Evolutionary conservation across 1,139 yeast genomes (phyloP).

Genomic region (Debaryomyces subglobosus): DNA sequence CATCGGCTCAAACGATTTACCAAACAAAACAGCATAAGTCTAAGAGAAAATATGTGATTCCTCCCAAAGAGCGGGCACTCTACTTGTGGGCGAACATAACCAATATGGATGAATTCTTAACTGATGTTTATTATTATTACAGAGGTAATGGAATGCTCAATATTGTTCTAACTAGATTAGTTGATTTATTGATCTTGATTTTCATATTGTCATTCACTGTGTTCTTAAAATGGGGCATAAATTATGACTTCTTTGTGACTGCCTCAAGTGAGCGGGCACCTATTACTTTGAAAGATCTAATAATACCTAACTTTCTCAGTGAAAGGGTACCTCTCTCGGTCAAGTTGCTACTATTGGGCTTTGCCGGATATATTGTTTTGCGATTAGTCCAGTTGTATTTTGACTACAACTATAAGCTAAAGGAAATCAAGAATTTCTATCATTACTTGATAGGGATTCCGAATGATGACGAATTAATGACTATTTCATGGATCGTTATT

Average conservation of each 20-base stretch:
- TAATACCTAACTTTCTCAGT: constrained; percentile 63
- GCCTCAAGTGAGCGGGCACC: constrained; percentile 16
- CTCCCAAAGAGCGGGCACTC: constrained; percentile 77
- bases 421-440: constrained; percentile 69
- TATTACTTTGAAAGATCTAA: constrained; percentile 47
- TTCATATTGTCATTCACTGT: constrained; percentile 81
- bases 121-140: constrained; percentile 82
- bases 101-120: constrained; percentile 82
- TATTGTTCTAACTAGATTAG: constrained; percentile 62
- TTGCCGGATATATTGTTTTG: constrained; percentile 58
- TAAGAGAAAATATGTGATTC: constrained; percentile 30
- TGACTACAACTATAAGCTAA: constrained; percentile 51
- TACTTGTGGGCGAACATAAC: constrained; percentile 97
- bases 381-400: constrained; percentile 64
- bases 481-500: constrained; percentile 89
- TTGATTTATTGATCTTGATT: constrained; percentile 71
- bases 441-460: constrained; percentile 65
- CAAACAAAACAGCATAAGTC: constrained; percentile 15
- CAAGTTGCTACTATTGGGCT: constrained; percentile 64
- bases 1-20: constrained; percentile 18
- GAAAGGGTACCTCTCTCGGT: constrained; percentile 50
- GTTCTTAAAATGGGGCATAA: constrained; percentile 81
- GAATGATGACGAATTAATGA: constrained; percentile 79
- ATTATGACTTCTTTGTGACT: constrained; percentile 49
- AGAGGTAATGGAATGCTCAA: constrained; percentile 84